Base-by-base conservation (phyloP, 1,284 basidiomycete genomes). In the Tilletiopsis washingtonensis region DNA sequence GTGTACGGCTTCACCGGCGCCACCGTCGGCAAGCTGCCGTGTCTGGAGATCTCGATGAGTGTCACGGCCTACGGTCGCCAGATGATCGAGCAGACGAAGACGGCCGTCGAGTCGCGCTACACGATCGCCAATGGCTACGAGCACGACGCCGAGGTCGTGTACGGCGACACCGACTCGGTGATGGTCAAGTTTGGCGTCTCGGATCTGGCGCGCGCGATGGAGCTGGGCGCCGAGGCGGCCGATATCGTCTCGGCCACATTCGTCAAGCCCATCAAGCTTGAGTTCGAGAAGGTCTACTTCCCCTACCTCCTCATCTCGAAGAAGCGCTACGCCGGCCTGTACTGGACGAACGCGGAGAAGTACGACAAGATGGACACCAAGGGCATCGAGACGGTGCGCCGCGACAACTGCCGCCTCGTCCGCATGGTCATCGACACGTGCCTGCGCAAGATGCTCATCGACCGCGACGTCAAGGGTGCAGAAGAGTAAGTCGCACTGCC, bases 141-240 rank as follows among this genome's bases (percentile, higher is more conserved):
- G 48, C 62, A 73, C 58, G 66, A 71, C 34, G 70, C 70, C 3
- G 56, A 69, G 42, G 64, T 73, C 43, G 67, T 73, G 17, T 73
- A 73, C 51, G 70, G 70, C 40, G 70, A 73, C 41, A 73, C 70
- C 14, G 70, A 73, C 46, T 71, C 69, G 38, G 69, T 73, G 53
- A 73, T 73, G 70, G 68, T 73, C 61, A 70, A 71, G 51, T 73
- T 73, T 47, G 70, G 70, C 43, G 57, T 61, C 3, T 48, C 59
- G 3, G 65, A 70, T 23, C 43, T 73, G n/a, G 49, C 43, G 11
- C 56, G 61, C 38, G 65, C 69, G 12, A 73, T 73, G 70, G 54
- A 65, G 45, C 56, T 72, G 11, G 91, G 93, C 32, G 84, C 84
- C 24, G 88, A 97, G 76, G 94, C 94, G 0, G 94, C 94, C 1